Conservation (phyloP, 2,329 filamentous ascomycete species). For the Aureobasidium lini region DNA sequence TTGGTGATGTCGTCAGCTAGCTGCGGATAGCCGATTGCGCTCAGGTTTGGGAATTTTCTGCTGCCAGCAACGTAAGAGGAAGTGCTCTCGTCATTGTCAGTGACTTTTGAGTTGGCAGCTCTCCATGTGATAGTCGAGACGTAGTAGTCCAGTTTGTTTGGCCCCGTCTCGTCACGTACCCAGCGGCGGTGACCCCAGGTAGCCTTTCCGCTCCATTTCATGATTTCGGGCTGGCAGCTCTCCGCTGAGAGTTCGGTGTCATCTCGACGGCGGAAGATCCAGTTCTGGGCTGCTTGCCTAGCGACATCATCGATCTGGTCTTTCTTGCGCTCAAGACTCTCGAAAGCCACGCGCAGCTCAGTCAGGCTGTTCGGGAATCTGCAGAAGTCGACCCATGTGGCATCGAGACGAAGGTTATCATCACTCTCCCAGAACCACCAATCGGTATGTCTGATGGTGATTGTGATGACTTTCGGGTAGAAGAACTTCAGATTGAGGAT, state of each 20-base stretch:
- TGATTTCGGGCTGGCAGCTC: slow-evolving; percentile 20
- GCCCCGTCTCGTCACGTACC: slow-evolving; percentile 36
- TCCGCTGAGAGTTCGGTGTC: slow-evolving; percentile 19
- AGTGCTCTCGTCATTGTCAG: not conserved
- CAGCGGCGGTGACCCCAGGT: slow-evolving; percentile 33
- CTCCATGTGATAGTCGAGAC: slow-evolving; percentile 34
- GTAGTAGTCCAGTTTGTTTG: slow-evolving; percentile 37
- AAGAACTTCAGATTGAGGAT: slow-evolving; percentile 19
- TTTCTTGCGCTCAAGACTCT: slow-evolving; percentile 41
- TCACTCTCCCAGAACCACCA: slow-evolving; percentile 32
- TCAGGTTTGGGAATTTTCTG: not conserved
- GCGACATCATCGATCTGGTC: slow-evolving; percentile 41
- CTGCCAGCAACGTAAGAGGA: not conserved
- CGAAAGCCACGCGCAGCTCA: slow-evolving; percentile 40
- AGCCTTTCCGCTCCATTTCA: slow-evolving; percentile 41
- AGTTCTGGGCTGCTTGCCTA: slow-evolving; percentile 27
- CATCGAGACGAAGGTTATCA: slow-evolving; percentile 20
- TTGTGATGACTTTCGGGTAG: slow-evolving; percentile 21
- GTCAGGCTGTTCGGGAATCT: slow-evolving; percentile 14
- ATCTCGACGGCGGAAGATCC: slow-evolving; percentile 29
- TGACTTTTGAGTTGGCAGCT: not conserved
- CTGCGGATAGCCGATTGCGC: not conserved
- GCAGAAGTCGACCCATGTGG: slow-evolving; percentile 19
- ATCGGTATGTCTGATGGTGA: slow-evolving; percentile 30
- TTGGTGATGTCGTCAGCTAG: not conserved